These are phyloP conservation scores for Pyrenophora graminea DNA, from an alignment of 2,329 filamentous ascomycete genomes.

Conservation along the genomic window DNA sequence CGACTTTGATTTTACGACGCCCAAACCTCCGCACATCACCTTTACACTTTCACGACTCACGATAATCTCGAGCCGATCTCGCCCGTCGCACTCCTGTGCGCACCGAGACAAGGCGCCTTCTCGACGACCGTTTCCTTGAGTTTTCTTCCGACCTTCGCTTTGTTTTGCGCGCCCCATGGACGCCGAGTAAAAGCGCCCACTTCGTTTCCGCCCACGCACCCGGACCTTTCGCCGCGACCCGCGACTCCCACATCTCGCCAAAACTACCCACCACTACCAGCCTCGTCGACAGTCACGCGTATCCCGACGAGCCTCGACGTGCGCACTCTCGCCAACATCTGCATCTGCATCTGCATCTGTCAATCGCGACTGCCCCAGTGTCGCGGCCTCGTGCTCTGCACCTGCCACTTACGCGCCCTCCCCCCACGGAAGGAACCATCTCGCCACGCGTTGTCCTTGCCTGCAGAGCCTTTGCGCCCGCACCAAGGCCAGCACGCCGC, in stretches of 20 bases:
- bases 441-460: constrained; percentile 25
- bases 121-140: constrained; percentile 32
- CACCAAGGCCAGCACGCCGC: constrained; percentile 12
- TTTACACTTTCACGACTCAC: constrained; percentile 29
- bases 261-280: neutral
- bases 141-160: constrained; percentile 18
- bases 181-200: constrained; percentile 23
- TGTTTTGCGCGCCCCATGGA: constrained; percentile 21
- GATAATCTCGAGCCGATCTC: constrained; percentile 27
- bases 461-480: constrained; percentile 21
- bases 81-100: constrained; percentile 34
- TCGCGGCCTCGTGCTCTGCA: constrained; percentile 15
- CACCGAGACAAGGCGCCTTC: constrained; percentile 16
- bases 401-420: constrained; percentile 29
- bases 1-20: constrained; percentile 19
- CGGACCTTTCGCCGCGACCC: constrained; percentile 22
- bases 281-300: constrained; percentile 18
- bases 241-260: constrained; percentile 18
- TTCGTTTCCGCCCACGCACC: constrained; percentile 27
- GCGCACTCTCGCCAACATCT: constrained; percentile 1
- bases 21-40: constrained; percentile 22
- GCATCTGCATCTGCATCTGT: neutral
- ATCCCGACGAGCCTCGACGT: constrained; percentile 5
- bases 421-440: constrained; percentile 16
- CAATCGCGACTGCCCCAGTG: constrained; percentile 11